Conservation (phyloP, 2,329 filamentous ascomycete genomes). For the Escovopsis sp. region DNA sequence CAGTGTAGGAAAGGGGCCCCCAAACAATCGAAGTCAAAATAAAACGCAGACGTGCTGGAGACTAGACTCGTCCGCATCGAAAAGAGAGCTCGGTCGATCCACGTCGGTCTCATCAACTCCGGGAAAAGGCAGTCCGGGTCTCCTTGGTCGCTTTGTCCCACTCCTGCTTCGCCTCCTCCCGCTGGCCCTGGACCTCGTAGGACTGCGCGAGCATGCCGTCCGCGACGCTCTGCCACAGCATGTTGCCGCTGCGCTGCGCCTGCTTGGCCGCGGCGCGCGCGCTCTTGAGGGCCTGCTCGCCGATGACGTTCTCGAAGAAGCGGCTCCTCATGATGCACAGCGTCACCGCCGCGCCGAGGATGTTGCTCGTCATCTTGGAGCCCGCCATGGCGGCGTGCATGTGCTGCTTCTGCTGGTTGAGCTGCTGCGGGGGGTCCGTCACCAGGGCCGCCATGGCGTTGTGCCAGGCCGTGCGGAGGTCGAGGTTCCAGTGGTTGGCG, state of each 20-base stretch:
- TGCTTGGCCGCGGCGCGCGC: slow-evolving; percentile 54
- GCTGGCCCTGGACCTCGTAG: slow-evolving; percentile 56
- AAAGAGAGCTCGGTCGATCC: slow-evolving; percentile 1
- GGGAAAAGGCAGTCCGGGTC: slow-evolving; percentile 27
- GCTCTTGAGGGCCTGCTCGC: slow-evolving; percentile 66
- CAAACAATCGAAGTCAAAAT: not conserved
- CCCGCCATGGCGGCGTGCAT: slow-evolving; percentile 59
- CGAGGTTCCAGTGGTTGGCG: slow-evolving; percentile 52
- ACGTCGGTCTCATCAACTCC: slow-evolving; percentile 13
- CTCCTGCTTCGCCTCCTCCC: slow-evolving; percentile 25
- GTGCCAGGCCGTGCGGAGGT: slow-evolving; percentile 65
- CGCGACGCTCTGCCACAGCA: slow-evolving; percentile 67
- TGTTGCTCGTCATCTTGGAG: slow-evolving; percentile 56
- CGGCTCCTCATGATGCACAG: slow-evolving; percentile 73
- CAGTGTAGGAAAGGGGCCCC: no score
- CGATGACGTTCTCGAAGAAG: slow-evolving; percentile 71
- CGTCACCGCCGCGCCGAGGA: slow-evolving; percentile 67
- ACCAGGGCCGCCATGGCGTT: slow-evolving; percentile 56
- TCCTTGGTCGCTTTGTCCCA: slow-evolving; percentile 27
- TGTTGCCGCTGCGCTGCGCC: slow-evolving; percentile 54
- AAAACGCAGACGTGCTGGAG: slow-evolving; percentile 7
- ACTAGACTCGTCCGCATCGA: no score
- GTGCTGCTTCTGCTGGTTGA: slow-evolving; percentile 65
- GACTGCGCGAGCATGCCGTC: slow-evolving; percentile 66
- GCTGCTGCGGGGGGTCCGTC: slow-evolving; percentile 46